Base-by-base conservation (phyloP, 345 rosid genomes). In the Draba incana region DNA sequence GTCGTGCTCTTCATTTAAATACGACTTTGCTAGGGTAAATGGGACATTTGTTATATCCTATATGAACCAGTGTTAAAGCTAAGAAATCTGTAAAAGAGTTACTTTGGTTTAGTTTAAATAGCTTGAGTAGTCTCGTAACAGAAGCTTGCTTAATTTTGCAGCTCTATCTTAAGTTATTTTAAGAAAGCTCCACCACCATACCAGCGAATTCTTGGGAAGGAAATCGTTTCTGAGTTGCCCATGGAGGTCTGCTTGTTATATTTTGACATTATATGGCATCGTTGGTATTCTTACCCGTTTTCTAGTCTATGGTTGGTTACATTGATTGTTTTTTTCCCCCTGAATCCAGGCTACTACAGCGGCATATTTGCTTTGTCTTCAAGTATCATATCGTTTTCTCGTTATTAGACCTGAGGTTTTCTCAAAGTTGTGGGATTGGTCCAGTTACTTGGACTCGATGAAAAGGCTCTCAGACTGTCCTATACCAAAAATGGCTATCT, bases 381-480 rank as follows among this genome's bases (percentile, higher is more conserved):
- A 84, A 72, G 81, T 77, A 71, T 87, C 95, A 53, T 91, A 84
- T 60, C 91, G 95, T 55, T 68, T 93, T 70, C 81, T 93, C 41
- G 47, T 80, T 48, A 56, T 70, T 49, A 85, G 80, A 58, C 84
- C 88, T 28, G 83, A 88, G 57, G 71, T 77, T 57, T 81, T 93
- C 77, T 84, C 88, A 54, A 83, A 82, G 74, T 81, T 71, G 61
- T 94, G 99, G 99, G 88, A 93, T 79, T 91, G 99, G 96, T 91
- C 96, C 43, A 81, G 83, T 75, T 85, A 91, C 77, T 58, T 88
- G 80, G 95, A 87, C 44, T 69, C 86, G 49, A 77, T 87, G 64
- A 64, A 69, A 74, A 68, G 75, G 64, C 61, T 70, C 10, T 46
- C 55, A 60, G 62, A 70, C 51, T 53, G 72, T 46, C 54, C 65